Evolutionary conservation across 805 yeast genomes (phyloP), one percentile per base, ranked within the genome.

Genomic region (Yamadazyma akitaensis): DNA sequence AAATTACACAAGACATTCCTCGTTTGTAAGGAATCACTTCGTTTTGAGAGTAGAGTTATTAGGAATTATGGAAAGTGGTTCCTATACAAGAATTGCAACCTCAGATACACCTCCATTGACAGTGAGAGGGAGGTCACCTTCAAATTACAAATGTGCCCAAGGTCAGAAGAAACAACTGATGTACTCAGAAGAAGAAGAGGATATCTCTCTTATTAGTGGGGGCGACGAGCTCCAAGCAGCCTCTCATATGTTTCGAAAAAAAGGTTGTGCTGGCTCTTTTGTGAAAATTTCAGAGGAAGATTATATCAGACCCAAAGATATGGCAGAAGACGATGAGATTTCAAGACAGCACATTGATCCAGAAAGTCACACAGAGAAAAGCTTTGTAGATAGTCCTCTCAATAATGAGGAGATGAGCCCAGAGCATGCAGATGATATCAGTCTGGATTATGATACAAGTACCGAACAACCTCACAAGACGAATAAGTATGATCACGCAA

Each of bases 41-140:
- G 67, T 72, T 25, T 59, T 84, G 26, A 67, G 65, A 48, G 79
- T 82, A 5, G 77, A 80, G 42, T 63, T 84, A 40, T 70, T 82
- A 16, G 82, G 75, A 1, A 64, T 68, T 39, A 51, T 66, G 4
- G 70, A 65, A 1, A 70, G 63, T 18, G 64, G 58, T 19, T 59
- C 56, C 25, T 64, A 59, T 34, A 59, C 65, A 1, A 63, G 69
- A 19, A 55, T 58, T 51, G 79, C 82, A 8, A 70, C 68, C 44
- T 70, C 75, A 46, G 74, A 70, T 53, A 82, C 86, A 0, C 86
- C 85, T 0, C 80, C 85, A 0, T 64, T 83, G 46, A 68, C 76
- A 1, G 76, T 83, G 6, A 67, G 88, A 49, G 88, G 88, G 2
- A 68, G 88, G 54, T 82, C 88, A 0, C 88, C 88, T 1, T 76